These are phyloP conservation scores for Flaveria ramosissima DNA, from an alignment of 129 eudicot genomes.

Conservation along the genomic window DNA sequence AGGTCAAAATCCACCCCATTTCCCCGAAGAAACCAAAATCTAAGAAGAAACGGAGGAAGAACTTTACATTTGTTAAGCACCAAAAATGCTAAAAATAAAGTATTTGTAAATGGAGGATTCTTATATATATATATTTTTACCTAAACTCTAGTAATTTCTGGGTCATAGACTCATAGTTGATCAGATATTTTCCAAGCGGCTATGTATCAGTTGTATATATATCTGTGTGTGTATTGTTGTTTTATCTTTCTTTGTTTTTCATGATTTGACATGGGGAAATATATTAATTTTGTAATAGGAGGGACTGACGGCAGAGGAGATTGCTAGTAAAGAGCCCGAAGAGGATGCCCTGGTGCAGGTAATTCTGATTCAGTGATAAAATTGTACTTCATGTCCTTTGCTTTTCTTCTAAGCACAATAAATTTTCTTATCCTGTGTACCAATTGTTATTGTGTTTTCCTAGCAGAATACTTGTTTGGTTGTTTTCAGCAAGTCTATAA, in stretches of 20 bases:
- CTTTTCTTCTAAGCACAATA: background rate
- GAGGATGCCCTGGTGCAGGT: slow-evolving; percentile 84
- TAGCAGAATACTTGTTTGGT: background rate
- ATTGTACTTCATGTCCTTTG: background rate
- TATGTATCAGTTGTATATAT: background rate
- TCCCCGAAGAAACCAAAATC: background rate
- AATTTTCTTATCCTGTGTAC: background rate
- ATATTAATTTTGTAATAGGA: slow-evolving; percentile 42
- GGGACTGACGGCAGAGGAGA: slow-evolving; percentile 89
- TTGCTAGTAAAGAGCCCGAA: slow-evolving; percentile 79
- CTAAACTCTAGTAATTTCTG: no score
- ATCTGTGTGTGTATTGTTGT: background rate
- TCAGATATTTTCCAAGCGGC: background rate
- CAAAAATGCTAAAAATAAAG: background rate
- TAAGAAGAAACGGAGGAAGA: background rate
- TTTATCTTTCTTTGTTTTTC: background rate
- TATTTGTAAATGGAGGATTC: background rate
- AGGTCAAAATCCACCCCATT: background rate
- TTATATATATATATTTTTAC: no score
- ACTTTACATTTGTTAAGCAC: background rate
- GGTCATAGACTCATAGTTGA: background rate
- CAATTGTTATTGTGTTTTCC: background rate
- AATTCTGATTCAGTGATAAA: background rate
- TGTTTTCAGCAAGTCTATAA: background rate
- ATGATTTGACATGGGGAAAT: background rate